Evolutionary conservation across 202 grass and related monocot species (phyloP).

Genomic region (Carex arenaria): DNA sequence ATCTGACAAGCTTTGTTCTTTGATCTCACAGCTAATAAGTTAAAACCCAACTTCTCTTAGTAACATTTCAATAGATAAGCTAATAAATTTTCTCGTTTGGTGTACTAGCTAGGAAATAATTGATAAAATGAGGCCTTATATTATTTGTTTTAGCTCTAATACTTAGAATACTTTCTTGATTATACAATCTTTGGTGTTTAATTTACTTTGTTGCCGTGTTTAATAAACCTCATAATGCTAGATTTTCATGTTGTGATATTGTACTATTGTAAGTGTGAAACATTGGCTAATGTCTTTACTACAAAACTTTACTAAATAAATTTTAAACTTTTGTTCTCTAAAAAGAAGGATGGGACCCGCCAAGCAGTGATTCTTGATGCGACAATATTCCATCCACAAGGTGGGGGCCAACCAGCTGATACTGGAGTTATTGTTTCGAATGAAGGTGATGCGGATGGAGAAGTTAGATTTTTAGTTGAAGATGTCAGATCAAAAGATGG

Average conservation of each 20-base stretch:
- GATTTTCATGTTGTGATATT: background rate
- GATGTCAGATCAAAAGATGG: constrained; percentile 69
- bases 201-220: background rate
- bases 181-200: background rate
- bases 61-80: background rate
- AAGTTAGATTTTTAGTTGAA: constrained; percentile 62
- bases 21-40: background rate
- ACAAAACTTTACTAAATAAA: background rate
- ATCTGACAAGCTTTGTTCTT: background rate
- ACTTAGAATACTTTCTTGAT: background rate
- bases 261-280: background rate
- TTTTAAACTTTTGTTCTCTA: background rate
- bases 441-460: constrained; percentile 12
- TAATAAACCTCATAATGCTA: background rate
- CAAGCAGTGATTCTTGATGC: constrained; percentile 57
- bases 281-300: background rate
- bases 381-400: constrained; percentile 83
- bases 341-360: constrained; percentile 52
- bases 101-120: background rate
- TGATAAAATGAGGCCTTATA: background rate
- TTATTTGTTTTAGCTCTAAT: background rate
- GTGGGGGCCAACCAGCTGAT: constrained; percentile 84
- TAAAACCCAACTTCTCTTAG: background rate
- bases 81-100: background rate
- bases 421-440: constrained; percentile 36